Evolutionary conservation across 768 basidiomycete genomes (phyloP), one percentile per base, ranked within the genome.

Genomic region (Gloeopeniophorella convolvens): DNA sequence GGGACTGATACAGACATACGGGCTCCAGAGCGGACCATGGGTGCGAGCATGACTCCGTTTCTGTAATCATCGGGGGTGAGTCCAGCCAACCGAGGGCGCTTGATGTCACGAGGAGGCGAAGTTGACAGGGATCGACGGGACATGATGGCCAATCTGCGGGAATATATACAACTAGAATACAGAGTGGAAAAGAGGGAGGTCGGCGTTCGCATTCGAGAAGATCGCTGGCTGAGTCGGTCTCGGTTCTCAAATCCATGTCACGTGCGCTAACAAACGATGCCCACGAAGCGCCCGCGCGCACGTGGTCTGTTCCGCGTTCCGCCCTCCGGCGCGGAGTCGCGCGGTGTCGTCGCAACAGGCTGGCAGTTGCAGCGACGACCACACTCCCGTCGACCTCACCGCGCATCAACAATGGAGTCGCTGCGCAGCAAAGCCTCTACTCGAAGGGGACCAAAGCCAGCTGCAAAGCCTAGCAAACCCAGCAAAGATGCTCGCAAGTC

Each of bases 11-110:
- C 34, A 12, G 28, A 77, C 86, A 61, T 67, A 92, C 89, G 68
- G 57, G 85, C 85, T 53, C 93, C 90, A 50, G 90, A 95, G 62
- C 93, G 79, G 45, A 99, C 96, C 96, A 99, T 99, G 1, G 96
- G 96, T 3, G 96, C 95, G n/a, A 99, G 78, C 62, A 96, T 85
- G 26, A 97, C 72, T 9, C 92, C 94, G 69, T 89, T 76, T 57
- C 83, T 84, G 71, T 92, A 99, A 56, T 90, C 82, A 24, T 83
- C 80, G 1, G 73, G 62, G 0, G 82, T 82, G 15, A 89, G 73
- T 56, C 80, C 47, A 20, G 9, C 40, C 6, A 56, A 20, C 11
- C 51, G 42, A 16, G 50, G 50, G 6, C 57, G 57, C 13, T 58
- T 58, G 5, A 36, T n/a, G 15, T 53, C 35, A 18, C 47, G 54